Percentiles rank a stretch among this genome's conserved stretches.
phyloP scores from a whole-genome alignment of 352 stramenopile genomes.

The Globisporangium emineosum region DNA sequence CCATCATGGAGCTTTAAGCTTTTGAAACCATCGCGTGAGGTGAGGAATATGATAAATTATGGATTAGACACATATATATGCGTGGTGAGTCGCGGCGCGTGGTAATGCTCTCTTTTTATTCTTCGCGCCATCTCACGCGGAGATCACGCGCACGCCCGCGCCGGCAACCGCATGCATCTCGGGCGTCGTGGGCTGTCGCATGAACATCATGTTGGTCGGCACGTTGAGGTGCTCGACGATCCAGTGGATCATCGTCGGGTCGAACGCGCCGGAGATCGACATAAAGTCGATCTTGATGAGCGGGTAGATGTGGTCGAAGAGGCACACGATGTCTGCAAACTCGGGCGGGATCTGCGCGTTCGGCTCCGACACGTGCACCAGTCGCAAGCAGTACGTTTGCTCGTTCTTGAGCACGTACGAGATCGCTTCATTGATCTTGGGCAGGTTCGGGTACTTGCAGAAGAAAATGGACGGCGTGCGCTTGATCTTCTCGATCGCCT shows the following conservation, averaged over 20 bases:
- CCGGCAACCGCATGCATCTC: constrained; percentile 68
- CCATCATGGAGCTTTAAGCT: not conserved
- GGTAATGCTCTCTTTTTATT: not conserved
- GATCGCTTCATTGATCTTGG: constrained; percentile 91
- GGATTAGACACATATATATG: not conserved
- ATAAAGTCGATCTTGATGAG: constrained; percentile 82
- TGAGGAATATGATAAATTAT: not conserved
- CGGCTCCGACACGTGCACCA: constrained; percentile 69
- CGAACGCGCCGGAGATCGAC: constrained; percentile 50
- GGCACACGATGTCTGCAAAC: constrained; percentile 37
- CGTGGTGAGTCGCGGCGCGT: too few species aligned
- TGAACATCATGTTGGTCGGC: constrained; percentile 85
- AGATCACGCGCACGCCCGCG: constrained; percentile 77
- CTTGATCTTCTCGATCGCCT: constrained; percentile 75
- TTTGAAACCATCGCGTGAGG: not conserved
- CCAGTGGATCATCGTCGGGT: constrained; percentile 72
- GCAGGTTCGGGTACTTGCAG: constrained; percentile 83
- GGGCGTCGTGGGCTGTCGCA: constrained; percentile 68
- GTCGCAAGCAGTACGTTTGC: constrained; percentile 84
- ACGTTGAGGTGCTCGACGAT: constrained; percentile 59
- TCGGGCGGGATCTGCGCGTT: constrained; percentile 25
- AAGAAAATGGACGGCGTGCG: constrained; percentile 88
- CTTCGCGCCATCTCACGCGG: constrained; percentile 54
- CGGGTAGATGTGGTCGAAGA: constrained; percentile 87
- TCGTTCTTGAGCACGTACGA: constrained; percentile 88